Percentiles rank a stretch among this genome's conserved stretches.
Conservation (phyloP, 306 rosid genomes). For the Rosa rugosa region DNA sequence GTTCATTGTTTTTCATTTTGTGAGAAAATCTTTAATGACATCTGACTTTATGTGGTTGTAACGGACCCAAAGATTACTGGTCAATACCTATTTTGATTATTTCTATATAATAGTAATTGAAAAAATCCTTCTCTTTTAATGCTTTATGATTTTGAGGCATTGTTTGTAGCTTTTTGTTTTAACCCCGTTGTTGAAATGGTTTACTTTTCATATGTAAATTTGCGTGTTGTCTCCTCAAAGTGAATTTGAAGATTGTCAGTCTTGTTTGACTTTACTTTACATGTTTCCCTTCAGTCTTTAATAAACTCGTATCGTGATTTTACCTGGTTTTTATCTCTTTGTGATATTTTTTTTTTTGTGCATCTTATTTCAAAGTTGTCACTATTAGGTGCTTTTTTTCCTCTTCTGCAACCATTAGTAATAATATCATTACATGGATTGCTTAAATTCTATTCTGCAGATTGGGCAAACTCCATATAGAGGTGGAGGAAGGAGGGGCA, state of each 20-base stretch:
- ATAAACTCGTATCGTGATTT: neutral
- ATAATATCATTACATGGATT: slow-evolving; percentile 32
- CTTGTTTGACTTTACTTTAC: slow-evolving; percentile 4
- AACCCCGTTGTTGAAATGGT: neutral
- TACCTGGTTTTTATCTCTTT: neutral
- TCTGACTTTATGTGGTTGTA: neutral
- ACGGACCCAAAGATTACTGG: neutral
- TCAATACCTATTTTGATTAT: neutral
- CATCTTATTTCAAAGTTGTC: slow-evolving; percentile 10
- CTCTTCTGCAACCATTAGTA: slow-evolving; percentile 18
- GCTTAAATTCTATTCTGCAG: slow-evolving; percentile 54
- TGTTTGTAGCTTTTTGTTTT: neutral
- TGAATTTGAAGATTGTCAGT: neutral
- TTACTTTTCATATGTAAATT: neutral
- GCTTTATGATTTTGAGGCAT: neutral
- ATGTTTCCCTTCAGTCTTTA: neutral
- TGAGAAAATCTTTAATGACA: neutral
- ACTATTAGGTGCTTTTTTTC: neutral
- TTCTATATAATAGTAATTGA: neutral
- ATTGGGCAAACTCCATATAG: slow-evolving; percentile 59
- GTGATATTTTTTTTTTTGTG: neutral
- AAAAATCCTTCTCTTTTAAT: neutral
- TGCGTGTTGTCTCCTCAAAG: neutral
- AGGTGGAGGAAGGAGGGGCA: slow-evolving; percentile 73
- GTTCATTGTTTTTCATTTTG: neutral